Conservation (phyloP, 495 filamentous ascomycete genomes). For the Lasiosphaeria hispida region DNA sequence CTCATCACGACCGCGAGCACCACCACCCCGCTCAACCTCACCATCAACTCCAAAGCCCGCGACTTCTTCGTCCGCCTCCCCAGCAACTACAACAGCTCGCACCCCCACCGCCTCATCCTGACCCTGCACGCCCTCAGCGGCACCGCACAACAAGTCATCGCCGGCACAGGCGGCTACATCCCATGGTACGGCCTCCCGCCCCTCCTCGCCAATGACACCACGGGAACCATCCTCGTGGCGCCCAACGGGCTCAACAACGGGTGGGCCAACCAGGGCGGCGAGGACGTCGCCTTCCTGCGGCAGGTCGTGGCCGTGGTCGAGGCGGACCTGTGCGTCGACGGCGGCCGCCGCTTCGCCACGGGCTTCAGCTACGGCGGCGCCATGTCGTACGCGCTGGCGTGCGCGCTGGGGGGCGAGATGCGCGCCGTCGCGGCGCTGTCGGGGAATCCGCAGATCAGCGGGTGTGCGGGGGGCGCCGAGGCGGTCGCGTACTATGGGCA, state of each 20-base stretch:
- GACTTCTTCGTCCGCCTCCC: slow-evolving; percentile 38
- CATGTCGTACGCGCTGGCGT: slow-evolving; percentile 46
- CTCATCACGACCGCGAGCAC: too few species aligned
- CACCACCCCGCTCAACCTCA: slow-evolving; percentile 10
- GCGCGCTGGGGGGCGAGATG: slow-evolving; percentile 36
- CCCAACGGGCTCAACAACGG: slow-evolving; percentile 39
- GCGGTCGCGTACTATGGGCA: slow-evolving; percentile 41
- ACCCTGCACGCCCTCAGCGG: slow-evolving; percentile 38
- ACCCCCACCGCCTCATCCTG: slow-evolving; percentile 40
- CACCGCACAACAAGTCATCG: slow-evolving; percentile 30
- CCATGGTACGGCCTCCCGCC: slow-evolving; percentile 38
- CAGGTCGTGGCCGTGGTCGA: slow-evolving; percentile 33
- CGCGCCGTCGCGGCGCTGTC: slow-evolving; percentile 41
- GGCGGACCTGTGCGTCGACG: slow-evolving; percentile 40
- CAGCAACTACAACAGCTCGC: slow-evolving; percentile 37
- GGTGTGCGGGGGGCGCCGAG: slow-evolving; percentile 34
- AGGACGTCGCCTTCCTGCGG: slow-evolving; percentile 40
- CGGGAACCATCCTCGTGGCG: slow-evolving; percentile 36
- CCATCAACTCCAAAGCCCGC: slow-evolving; percentile 19
- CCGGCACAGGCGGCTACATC: slow-evolving; percentile 24
- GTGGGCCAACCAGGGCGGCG: slow-evolving; percentile 42
- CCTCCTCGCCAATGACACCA: slow-evolving; percentile 30
- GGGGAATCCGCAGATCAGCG: slow-evolving; percentile 22
- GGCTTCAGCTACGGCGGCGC: slow-evolving; percentile 47
- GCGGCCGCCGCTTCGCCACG: slow-evolving; percentile 37